These are phyloP conservation scores for Aspergillus bridgeri DNA, from an alignment of 495 filamentous ascomycete genomes.

Conservation along the genomic window DNA sequence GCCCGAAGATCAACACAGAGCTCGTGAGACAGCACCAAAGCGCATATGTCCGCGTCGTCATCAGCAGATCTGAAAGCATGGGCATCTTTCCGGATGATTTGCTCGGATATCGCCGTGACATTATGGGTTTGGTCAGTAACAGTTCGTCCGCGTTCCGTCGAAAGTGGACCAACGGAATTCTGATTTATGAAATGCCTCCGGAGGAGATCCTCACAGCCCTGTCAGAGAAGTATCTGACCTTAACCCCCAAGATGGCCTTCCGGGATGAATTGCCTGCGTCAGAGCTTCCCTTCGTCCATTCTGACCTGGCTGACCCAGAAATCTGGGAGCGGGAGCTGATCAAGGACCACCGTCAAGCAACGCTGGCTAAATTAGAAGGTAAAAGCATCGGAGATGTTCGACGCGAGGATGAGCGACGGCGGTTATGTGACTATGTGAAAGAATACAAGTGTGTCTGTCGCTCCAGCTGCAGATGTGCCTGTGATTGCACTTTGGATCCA, in stretches of 20 bases:
- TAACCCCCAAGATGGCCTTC: conserved; percentile 16
- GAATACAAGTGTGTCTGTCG: conserved; percentile 36
- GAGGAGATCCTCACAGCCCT: conserved; percentile 24
- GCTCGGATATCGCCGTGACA: conserved; percentile 32
- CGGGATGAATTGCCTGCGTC: conserved; percentile 14
- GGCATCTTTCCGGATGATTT: conserved; percentile 12
- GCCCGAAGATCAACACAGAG: conserved; percentile 19
- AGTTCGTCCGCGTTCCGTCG: conserved; percentile 18
- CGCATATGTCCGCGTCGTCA: conserved; percentile 20
- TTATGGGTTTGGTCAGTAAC: conserved; percentile 18
- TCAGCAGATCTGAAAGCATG: conserved; percentile 2
- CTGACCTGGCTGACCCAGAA: conserved; percentile 8
- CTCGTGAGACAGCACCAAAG: conserved; percentile 28
- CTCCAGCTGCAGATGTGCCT: conserved; percentile 29
- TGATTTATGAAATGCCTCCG: conserved; percentile 26
- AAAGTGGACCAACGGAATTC: conserved; percentile 30
- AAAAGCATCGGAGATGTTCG: conserved; percentile 34
- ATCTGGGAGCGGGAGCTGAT: conserved; percentile 26
- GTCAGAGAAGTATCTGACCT: conserved; percentile 36
- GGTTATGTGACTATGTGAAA: conserved; percentile 23
- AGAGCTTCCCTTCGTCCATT: conserved; percentile 28
- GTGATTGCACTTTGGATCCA: conserved; percentile 27
- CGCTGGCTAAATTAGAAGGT: conserved; percentile 32
- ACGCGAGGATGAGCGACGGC: conserved; percentile 19
- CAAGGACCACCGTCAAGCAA: conserved; percentile 27